A percentile compares a stretch with the other conserved stretches of the same genome.
Evolutionary conservation across 805 yeast species (phyloP).

Genomic region (Yamadazyma akitaensis): DNA sequence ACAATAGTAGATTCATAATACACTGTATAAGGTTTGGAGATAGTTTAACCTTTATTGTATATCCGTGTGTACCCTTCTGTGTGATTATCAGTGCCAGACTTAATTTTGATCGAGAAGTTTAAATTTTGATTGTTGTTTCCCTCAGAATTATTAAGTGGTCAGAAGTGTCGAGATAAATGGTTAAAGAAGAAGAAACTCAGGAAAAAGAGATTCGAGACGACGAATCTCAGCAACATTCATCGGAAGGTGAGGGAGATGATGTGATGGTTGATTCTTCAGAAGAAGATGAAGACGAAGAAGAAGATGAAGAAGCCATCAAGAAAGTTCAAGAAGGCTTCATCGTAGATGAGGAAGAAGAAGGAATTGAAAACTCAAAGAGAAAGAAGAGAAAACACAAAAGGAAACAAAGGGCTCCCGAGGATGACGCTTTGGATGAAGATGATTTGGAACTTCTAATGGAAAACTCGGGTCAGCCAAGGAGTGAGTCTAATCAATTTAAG

Average conservation of each 20-base stretch:
- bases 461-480: conserved; percentile 72
- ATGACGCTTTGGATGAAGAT: conserved; percentile 85
- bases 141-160: neutral
- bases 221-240: conserved; percentile 15
- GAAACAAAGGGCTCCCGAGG: conserved; percentile 35
- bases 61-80: neutral
- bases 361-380: conserved; percentile 21
- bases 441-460: conserved; percentile 90
- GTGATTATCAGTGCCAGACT: neutral
- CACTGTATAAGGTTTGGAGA: conserved; percentile 1
- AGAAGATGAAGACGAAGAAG: conserved; percentile 86
- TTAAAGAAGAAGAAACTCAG: conserved; percentile 15
- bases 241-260: conserved; percentile 37
- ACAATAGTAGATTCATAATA: conserved; percentile 3
- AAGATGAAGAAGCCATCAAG: conserved; percentile 82
- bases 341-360: conserved; percentile 80
- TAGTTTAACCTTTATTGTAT: neutral
- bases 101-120: neutral
- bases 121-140: neutral
- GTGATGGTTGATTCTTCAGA: conserved; percentile 69
- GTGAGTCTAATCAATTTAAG: conserved; percentile 54
- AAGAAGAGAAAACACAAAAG: conserved; percentile 38
- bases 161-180: conserved; percentile 2
- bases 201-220: conserved; percentile 36
- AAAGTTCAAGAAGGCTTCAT: conserved; percentile 88